phyloP scores from a whole-genome alignment of 169 alveolate species.

The Plasmodium sp. region DNA sequence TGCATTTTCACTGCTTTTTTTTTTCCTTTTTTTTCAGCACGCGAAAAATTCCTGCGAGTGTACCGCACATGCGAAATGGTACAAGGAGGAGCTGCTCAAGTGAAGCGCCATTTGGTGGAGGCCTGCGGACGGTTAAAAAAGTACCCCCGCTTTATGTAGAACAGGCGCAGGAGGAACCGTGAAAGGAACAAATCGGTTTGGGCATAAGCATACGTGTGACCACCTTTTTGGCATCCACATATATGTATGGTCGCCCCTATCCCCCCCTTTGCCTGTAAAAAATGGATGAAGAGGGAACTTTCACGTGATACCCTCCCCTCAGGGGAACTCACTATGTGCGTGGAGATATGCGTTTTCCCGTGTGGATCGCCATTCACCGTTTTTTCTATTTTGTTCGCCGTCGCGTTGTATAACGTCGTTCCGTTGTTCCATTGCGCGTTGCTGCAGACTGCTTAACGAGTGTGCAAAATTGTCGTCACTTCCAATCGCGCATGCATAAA shows the following conservation, averaged over 20 bases:
- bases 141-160: not conserved
- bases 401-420: not conserved
- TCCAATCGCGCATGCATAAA: not conserved
- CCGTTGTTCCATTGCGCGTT: not conserved
- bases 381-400: not conserved
- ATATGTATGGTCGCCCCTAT: not conserved
- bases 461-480: not conserved
- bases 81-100: constrained; percentile 31
- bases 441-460: not conserved
- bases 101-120: not conserved
- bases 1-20: not conserved
- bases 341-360: not conserved
- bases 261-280: not conserved
- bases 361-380: not conserved
- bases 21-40: constrained; percentile 30
- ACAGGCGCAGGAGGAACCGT: not conserved
- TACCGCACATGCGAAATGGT: constrained; percentile 29
- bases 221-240: not conserved
- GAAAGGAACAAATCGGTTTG: not conserved
- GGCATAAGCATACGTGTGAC: not conserved
- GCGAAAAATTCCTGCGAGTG: constrained; percentile 30
- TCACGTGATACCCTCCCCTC: not conserved
- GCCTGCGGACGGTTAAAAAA: not conserved
- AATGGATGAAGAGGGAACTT: not conserved
- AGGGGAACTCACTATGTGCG: not conserved